These are phyloP conservation scores for Penicillium argentinense DNA, from an alignment of 495 filamentous ascomycete species.

Conservation along the genomic window DNA sequence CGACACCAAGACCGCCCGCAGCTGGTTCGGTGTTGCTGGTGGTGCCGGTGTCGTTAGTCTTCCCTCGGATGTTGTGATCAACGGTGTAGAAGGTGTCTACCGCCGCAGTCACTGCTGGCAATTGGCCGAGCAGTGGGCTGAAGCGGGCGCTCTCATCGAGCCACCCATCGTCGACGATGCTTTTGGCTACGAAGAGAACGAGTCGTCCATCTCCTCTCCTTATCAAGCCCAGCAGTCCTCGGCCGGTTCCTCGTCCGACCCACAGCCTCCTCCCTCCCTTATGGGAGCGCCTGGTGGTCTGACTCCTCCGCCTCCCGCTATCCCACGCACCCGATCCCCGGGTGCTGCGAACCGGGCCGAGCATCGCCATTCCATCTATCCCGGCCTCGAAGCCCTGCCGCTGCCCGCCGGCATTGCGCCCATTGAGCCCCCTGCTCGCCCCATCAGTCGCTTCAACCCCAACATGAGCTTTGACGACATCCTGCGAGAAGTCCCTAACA, in stretches of 20 bases:
- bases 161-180: slow-evolving; percentile 41
- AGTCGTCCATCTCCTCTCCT: slow-evolving; percentile 45
- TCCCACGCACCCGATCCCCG: slow-evolving; percentile 47
- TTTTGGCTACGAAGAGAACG: slow-evolving; percentile 41
- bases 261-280: slow-evolving; percentile 21
- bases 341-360: slow-evolving; percentile 27
- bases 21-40: slow-evolving; percentile 78
- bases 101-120: slow-evolving; percentile 91
- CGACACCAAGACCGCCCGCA: slow-evolving; percentile 60
- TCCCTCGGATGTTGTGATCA: slow-evolving; percentile 79
- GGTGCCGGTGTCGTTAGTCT: slow-evolving; percentile 71
- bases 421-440: slow-evolving; percentile 42
- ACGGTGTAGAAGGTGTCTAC: slow-evolving; percentile 87
- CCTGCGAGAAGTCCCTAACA: slow-evolving; percentile 45
- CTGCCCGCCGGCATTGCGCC: slow-evolving; percentile 51
- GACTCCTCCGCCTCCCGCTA: slow-evolving; percentile 36
- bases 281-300: slow-evolving; percentile 31
- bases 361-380: slow-evolving; percentile 46
- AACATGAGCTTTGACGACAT: slow-evolving; percentile 57
- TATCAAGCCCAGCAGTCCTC: slow-evolving; percentile 47
- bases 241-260: slow-evolving; percentile 38
- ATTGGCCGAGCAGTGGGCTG: slow-evolving; percentile 72
- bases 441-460: slow-evolving; percentile 45
- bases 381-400: slow-evolving; percentile 52
- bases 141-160: slow-evolving; percentile 37